phyloP scores from a whole-genome alignment of 768 basidiomycete species.

The Amylocystis lapponica region DNA sequence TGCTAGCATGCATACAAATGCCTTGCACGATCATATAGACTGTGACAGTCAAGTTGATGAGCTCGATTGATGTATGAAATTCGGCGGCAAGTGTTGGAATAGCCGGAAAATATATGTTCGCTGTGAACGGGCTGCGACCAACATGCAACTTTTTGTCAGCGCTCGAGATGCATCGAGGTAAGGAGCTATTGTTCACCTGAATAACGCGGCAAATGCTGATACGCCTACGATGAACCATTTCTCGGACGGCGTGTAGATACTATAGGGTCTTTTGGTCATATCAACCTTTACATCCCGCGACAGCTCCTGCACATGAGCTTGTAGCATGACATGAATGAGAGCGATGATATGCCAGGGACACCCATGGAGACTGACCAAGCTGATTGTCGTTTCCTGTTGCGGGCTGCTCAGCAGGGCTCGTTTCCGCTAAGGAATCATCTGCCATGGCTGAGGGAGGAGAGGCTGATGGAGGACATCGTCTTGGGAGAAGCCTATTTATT shows the following conservation, averaged over 20 bases:
- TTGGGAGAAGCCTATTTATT: no score
- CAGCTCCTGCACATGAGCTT: no score
- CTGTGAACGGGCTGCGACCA: constrained; percentile 36
- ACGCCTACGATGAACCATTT: constrained; percentile 68
- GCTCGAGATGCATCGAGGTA: neutral
- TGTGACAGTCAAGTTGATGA: constrained; percentile 78
- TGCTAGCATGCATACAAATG: constrained; percentile 36
- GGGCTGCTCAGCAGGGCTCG: no score
- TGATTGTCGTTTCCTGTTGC: no score
- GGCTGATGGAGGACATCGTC: no score
- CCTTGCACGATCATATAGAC: constrained; percentile 71
- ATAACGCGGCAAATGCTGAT: constrained; percentile 52
- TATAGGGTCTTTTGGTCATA: constrained; percentile 26
- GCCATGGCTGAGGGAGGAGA: no score
- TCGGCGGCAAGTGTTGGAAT: constrained; percentile 60
- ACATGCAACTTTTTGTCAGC: neutral
- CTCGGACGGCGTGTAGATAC: constrained; percentile 47
- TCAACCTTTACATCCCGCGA: no score
- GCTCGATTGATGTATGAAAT: constrained; percentile 61
- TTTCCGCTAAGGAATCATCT: no score
- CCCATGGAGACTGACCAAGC: no score
- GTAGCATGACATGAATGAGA: no score
- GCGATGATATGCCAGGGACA: no score
- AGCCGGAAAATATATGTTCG: constrained; percentile 76
- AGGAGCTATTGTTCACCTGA: constrained; percentile 39